A percentile compares a stretch with the other conserved stretches of the same genome.
phyloP scores from a whole-genome alignment of 2,329 filamentous ascomycete genomes.

The Harringtonia lauricola region DNA sequence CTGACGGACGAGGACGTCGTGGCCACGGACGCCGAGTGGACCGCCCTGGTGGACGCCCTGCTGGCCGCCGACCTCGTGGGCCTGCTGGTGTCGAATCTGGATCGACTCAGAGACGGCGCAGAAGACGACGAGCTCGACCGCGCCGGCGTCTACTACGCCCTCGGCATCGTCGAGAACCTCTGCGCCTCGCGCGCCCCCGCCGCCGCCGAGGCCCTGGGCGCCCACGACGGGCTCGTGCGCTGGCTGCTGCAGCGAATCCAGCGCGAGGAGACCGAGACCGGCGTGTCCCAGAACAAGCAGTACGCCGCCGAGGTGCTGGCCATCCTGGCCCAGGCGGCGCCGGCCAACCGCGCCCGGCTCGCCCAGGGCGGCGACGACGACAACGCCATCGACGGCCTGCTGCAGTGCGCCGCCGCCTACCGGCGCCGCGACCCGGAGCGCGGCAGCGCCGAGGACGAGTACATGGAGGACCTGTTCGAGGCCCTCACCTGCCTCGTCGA shows the following conservation, averaged over 20 bases:
- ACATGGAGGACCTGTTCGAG: constrained; percentile 89
- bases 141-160: constrained; percentile 74
- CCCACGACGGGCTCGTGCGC: constrained; percentile 51
- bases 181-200: constrained; percentile 52
- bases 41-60: constrained; percentile 56
- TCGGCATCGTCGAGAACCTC: constrained; percentile 77
- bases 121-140: constrained; percentile 57
- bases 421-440: constrained; percentile 76
- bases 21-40: constrained; percentile 73
- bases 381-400: constrained; percentile 66
- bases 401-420: constrained; percentile 78
- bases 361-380: no score
- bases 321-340: constrained; percentile 70
- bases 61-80: constrained; percentile 61
- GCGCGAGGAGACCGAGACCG: constrained; percentile 38
- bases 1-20: constrained; percentile 88
- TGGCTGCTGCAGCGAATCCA: constrained; percentile 73
- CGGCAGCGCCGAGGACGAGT: constrained; percentile 85
- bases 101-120: constrained; percentile 38
- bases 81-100: constrained; percentile 66
- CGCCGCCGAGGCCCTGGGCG: constrained; percentile 61
- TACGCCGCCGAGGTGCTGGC: constrained; percentile 88
- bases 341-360: constrained; percentile 52
- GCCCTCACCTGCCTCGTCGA: constrained; percentile 71
- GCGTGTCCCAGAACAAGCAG: constrained; percentile 80